A percentile compares a stretch with the other conserved stretches of the same genome.
Evolutionary conservation across 768 basidiomycete species (phyloP).

Genomic region (Leccinum obscurum): DNA sequence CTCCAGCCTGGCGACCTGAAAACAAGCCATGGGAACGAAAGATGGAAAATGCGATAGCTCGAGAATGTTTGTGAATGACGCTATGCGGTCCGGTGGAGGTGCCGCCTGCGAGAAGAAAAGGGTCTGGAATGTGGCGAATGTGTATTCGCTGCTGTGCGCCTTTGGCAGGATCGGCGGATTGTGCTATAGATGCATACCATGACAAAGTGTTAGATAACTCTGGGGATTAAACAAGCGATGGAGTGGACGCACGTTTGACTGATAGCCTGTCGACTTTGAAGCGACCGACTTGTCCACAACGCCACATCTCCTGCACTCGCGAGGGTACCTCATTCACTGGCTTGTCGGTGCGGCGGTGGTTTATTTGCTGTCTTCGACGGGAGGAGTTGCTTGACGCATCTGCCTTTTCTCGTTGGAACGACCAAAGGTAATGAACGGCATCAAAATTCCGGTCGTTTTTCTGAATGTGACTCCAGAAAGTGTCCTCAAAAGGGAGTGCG

Average conservation of each 20-base stretch:
- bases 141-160: conserved; percentile 69
- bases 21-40: conserved; percentile 56
- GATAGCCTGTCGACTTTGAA: conserved; percentile 57
- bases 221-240: conserved; percentile 21
- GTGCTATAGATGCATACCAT: conserved; percentile 26
- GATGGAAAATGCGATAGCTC: conserved; percentile 76
- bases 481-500: conserved; percentile 39
- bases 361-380: conserved; percentile 24
- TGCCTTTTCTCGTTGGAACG: conserved; percentile 54
- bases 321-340: conserved; percentile 21
- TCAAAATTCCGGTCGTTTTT: conserved; percentile 45
- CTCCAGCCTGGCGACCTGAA: conserved; percentile 17
- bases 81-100: conserved; percentile 56
- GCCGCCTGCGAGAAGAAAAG: conserved; percentile 39
- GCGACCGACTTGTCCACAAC: conserved; percentile 58
- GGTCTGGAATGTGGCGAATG: conserved; percentile 55
- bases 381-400: conserved; percentile 31
- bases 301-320: conserved; percentile 61
- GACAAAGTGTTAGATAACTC: not conserved
- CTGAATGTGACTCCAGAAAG: conserved; percentile 39
- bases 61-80: conserved; percentile 81
- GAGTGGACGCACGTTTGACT: conserved; percentile 35
- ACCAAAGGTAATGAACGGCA: conserved; percentile 51
- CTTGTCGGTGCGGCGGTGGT: conserved; percentile 18
- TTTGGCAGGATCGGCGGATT: conserved; percentile 50